Evolutionary conservation across 192 early-diverging fungal species (phyloP), one percentile per base, ranked within the genome.

Genomic region (Podila clonocystis): DNA sequence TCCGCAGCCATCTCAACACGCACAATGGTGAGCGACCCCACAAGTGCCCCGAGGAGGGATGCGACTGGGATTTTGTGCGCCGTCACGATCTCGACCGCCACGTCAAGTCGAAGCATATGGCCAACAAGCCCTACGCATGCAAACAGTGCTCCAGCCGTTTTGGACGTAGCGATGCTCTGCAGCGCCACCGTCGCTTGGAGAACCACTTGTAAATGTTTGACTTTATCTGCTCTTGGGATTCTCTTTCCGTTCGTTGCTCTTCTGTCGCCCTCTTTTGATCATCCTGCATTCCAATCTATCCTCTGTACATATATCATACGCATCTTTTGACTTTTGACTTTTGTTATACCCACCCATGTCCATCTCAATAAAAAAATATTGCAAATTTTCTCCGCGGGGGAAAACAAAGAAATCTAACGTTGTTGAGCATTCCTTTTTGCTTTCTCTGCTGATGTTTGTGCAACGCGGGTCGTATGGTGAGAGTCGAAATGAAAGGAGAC

Each of bases 1-100:
- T 98, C 48, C 91, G 93, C 62, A 91, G 89, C 30, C 95, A 98
- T 72, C 84, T 91, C 58, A 85, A 89, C 63, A 93, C 93, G 5
- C 96, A 97, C 84, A 91, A 91, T 2, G 88, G 88, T 58, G 91
- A 92, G 68, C 87, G 93, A 6, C 92, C 93, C 0, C 95, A 87
- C 78, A 83, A 83, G 26, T 93, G 92, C 75, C 75, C 82, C 13
- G 91, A 89, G 85, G 79, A 84, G 12, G 76, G 76, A 29, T 96
- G 94, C 84, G 84, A 84, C 20, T 80, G 83, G 69, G 82, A 91
- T 33, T 96, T 96, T 74, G 86, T 87, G 45, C 84, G 94, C 50
- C 90, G 94, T 73, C 94, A 96, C 69, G 94, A 96, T 65, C 83
- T 94, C 26, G 87, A 91, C 68, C 82, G 94, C 11, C 94, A 96